Conservation (phyloP, 2,329 filamentous ascomycete genomes). For the Fusarium devonianum region DNA sequence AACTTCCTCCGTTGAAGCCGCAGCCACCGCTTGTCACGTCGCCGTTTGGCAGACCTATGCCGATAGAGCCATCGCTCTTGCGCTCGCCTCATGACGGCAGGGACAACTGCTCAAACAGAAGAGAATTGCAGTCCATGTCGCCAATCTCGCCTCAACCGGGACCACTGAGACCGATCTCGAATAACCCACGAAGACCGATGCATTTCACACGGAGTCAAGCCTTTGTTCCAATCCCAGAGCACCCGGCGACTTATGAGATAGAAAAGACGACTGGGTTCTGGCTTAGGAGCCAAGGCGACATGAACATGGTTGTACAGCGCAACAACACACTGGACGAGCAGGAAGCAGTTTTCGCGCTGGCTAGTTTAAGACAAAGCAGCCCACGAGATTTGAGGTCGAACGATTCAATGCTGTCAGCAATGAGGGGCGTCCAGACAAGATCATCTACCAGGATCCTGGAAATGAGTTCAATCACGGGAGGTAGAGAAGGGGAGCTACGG, state of each 20-base stretch:
- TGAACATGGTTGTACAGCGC: conserved; percentile 20
- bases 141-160: conserved; percentile 11
- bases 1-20: conserved; percentile 44
- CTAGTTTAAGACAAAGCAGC: conserved; percentile 34
- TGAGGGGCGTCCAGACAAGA: conserved; percentile 21
- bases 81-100: conserved; percentile 5
- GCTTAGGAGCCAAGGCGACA: conserved; percentile 9
- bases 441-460: conserved; percentile 24
- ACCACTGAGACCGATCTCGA: conserved; percentile 43
- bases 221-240: conserved; percentile 37
- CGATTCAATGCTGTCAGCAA: conserved; percentile 8
- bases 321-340: conserved; percentile 28
- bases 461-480: conserved; percentile 8
- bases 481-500: conserved; percentile 21
- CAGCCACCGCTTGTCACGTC: conserved; percentile 22
- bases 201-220: conserved; percentile 31
- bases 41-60: conserved; percentile 34
- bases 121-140: conserved; percentile 30
- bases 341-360: conserved; percentile 37
- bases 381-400: conserved; percentile 6
- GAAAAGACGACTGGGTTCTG: conserved; percentile 29
- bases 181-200: conserved; percentile 40
- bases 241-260: conserved; percentile 32
- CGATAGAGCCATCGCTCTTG: conserved; percentile 41
- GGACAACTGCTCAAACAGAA: conserved; percentile 25